phyloP scores from a whole-genome alignment of 805 yeast species.

The Grigorovia transvaalensis region DNA sequence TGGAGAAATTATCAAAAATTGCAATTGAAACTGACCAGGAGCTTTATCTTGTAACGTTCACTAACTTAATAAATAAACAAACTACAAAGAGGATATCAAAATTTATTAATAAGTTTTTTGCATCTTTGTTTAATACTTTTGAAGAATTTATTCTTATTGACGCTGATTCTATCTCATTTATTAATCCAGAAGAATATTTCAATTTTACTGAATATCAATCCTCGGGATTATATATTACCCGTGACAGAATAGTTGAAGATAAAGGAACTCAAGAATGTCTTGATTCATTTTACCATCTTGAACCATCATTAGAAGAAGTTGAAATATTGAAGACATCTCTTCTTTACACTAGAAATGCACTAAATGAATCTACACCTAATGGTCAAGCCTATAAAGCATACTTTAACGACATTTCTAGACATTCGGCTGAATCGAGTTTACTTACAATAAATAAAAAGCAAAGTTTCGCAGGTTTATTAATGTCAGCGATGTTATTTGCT shows the following conservation, averaged over 20 bases:
- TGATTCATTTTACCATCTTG: neutral
- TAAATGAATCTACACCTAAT: slow-evolving; percentile 5
- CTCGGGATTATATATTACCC: slow-evolving; percentile 22
- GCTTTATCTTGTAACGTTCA: slow-evolving; percentile 17
- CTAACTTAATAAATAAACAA: slow-evolving; percentile 10
- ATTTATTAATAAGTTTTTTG: slow-evolving; percentile 40
- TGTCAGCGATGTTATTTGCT: slow-evolving; percentile 22
- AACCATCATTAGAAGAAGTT: slow-evolving; percentile 14
- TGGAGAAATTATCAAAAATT: slow-evolving; percentile 6
- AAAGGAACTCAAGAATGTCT: slow-evolving; percentile 21
- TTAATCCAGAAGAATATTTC: slow-evolving; percentile 29
- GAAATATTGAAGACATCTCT: slow-evolving; percentile 12
- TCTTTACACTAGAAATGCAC: neutral
- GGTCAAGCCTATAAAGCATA: slow-evolving; percentile 9
- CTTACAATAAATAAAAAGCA: slow-evolving; percentile 18
- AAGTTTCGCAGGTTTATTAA: slow-evolving; percentile 18
- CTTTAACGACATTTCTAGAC: slow-evolving; percentile 2
- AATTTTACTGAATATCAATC: slow-evolving; percentile 10
- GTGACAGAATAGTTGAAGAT: slow-evolving; percentile 22
- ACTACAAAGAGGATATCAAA: neutral
- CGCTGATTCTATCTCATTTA: slow-evolving; percentile 41
- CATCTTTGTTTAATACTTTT: slow-evolving; percentile 46
- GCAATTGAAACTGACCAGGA: slow-evolving; percentile 12
- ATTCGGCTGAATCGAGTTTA: slow-evolving; percentile 28
- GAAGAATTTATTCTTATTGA: slow-evolving; percentile 42